Conservation (phyloP, 306 rosid genomes). For the Malus sylvestris region DNA sequence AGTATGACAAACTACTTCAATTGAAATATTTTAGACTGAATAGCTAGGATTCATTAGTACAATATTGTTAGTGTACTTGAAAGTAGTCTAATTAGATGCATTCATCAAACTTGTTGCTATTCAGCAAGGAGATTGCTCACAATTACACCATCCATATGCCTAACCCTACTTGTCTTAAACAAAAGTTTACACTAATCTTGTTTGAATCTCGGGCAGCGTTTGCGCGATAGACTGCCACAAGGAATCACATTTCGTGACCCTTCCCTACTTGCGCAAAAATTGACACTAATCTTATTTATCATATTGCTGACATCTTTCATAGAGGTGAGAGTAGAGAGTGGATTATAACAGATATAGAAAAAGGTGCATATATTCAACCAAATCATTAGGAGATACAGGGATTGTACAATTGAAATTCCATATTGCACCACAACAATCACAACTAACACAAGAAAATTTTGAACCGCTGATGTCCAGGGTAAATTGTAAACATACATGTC, state of each 20-base stretch:
- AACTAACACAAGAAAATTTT: background rate
- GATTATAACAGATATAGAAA: background rate
- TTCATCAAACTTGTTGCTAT: too few species aligned
- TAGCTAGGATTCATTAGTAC: too few species aligned
- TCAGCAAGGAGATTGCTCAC: background rate
- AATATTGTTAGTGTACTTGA: too few species aligned
- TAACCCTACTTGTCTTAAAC: background rate
- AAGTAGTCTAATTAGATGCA: too few species aligned
- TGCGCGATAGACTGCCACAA: background rate
- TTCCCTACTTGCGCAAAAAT: slow-evolving; percentile 26
- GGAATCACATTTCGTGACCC: slow-evolving; percentile 30
- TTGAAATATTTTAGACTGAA: too few species aligned
- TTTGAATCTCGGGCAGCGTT: background rate
- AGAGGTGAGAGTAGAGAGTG: background rate
- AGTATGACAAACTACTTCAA: too few species aligned
- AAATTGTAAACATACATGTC: background rate
- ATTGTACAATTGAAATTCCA: background rate
- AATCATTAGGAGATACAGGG: background rate
- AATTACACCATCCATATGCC: background rate
- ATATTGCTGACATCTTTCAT: background rate
- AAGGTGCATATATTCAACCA: background rate
- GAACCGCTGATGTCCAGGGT: background rate
- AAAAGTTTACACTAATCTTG: background rate
- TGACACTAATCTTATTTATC: background rate
- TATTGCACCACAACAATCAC: background rate